Evolutionary conservation across 352 stramenopile species (phyloP).

Genomic region (Pythium angustatum): DNA sequence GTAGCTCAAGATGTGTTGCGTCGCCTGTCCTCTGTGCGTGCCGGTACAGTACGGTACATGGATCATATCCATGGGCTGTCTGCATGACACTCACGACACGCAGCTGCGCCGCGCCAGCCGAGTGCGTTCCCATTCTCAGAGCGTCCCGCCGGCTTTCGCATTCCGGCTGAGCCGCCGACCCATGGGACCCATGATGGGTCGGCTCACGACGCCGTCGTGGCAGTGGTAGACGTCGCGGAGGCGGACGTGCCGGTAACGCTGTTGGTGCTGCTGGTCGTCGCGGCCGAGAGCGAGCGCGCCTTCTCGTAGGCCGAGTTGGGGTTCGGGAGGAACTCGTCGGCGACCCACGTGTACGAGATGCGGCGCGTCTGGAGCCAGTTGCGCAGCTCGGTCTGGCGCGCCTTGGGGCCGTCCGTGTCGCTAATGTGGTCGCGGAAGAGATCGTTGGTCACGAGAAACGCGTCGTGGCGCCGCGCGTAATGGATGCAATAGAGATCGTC

Average conservation of each 20-base stretch:
- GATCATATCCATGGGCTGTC: too few species aligned
- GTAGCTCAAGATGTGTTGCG: too few species aligned
- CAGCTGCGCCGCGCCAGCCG: not conserved
- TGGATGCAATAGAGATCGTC: slow-evolving; percentile 92
- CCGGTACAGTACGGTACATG: too few species aligned
- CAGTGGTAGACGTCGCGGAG: too few species aligned
- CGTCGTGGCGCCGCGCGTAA: slow-evolving; percentile 74
- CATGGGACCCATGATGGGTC: too few species aligned
- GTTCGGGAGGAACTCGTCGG: slow-evolving; percentile 87
- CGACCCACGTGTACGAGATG: slow-evolving; percentile 89
- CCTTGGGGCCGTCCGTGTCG: slow-evolving; percentile 56
- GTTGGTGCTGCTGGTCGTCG: too few species aligned
- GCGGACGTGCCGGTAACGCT: too few species aligned
- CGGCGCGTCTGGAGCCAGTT: slow-evolving; percentile 67
- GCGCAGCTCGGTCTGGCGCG: slow-evolving; percentile 63
- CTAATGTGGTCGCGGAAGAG: slow-evolving; percentile 85
- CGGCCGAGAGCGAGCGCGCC: slow-evolving; percentile 9
- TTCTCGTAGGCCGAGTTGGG: slow-evolving; percentile 73
- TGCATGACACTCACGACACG: too few species aligned
- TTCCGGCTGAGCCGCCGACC: too few species aligned
- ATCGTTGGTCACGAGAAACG: slow-evolving; percentile 88
- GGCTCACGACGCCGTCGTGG: not conserved
- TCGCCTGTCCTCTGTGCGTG: too few species aligned
- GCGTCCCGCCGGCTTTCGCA: too few species aligned
- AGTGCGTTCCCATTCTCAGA: not conserved